Evolutionary conservation across 192 early-diverging fungal genomes (phyloP), one percentile per base, ranked within the genome.

Genomic region (Lunasporangiospora selenospora): DNA sequence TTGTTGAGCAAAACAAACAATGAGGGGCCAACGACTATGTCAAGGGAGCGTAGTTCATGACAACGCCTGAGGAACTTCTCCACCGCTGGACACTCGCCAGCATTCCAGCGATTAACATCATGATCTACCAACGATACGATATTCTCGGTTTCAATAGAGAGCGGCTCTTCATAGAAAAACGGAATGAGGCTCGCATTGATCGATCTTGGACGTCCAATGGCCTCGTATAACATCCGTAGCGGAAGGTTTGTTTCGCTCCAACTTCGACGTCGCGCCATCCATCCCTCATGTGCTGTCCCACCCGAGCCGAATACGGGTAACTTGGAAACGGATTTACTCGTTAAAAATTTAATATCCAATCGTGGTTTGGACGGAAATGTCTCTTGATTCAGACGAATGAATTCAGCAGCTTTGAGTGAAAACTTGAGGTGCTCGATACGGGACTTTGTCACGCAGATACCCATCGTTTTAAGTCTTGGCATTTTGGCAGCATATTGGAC

Each of bases 51-150:
- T 33, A 65, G 18, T 13, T 26, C 13, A 32, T 40, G 13, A 29
- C 53, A 56, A 30, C 53, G 26, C 6, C 24, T 30, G 6, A 65
- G 21, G 46, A 65, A 65, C 18, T 21, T 46, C 30, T 55, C 53
- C 53, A 45, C 56, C 1, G n/a, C 43, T 9, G 29, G 29, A 15
- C 53, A 27, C 10, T 65, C 62, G 0, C 53, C 62, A 6, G 39
- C 13, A 3, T 56, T 45, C 6, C 21, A 45, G 16, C 62, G 30
- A 10, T 47, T 45, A 8, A 38, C 6, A 7, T 43, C 53, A 11
- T 36, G 30, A 21, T 52, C 32, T 10, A 12, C 19, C 10, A 39
- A 45, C 31, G n/a, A 9, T 34, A 34, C 26, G 12, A 30, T 44
- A 26, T 11, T 10, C 27, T 53, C 52, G 12, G 23, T 6, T 5